Evolutionary conservation across 345 rosid species (phyloP), one percentile per base, ranked within the genome.

Genomic region (Pistacia vera): DNA sequence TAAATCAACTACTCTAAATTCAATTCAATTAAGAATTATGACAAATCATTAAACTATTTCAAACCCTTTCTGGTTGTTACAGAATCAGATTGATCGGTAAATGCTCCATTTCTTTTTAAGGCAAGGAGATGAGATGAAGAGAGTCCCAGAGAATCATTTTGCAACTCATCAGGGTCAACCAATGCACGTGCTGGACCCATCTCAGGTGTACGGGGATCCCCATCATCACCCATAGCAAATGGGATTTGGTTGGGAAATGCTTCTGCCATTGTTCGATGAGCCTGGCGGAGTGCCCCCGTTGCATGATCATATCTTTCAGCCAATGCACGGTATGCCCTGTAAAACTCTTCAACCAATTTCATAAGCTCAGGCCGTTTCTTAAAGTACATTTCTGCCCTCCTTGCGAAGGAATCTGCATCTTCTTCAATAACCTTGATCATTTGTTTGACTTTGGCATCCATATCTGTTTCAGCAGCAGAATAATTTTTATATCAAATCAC

Each of bases 301-400:
- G 99, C 99, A 83, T 97, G 89, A 85, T 94, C 95, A 66, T 97
- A 97, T 88, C 99, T 90, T 86, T 91, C 99, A 74, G 99, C 98
- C 82, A 97, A 85, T 38, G 97, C 97, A 80, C 99, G 97, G 71
- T 97, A 97, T 4, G 95, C 98, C 82, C 99, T 86, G 78, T 94
- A 97, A 79, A 97, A 94, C 84, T 97, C 99, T 88, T 97, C 99
- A 5, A 97, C 98, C 88, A 97, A 68, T 83, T 97, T 92, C 98
- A 91, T 90, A 72, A 97, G 93, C 83, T 97, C 98, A 25, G 99
- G 98, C 55, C 99, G 91, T 86, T 94, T 89, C 86, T 91, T 94
- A 72, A 92, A 97, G 76, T 97, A 97, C 99, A 97, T 92, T 74
- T 97, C 99, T n/a, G 99, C 99, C 83, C 98, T 86, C 82, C 95